Evolutionary conservation across 257 asterid genomes (phyloP), one percentile per base, ranked within the genome.

Genomic region (Penstemon barbatus): DNA sequence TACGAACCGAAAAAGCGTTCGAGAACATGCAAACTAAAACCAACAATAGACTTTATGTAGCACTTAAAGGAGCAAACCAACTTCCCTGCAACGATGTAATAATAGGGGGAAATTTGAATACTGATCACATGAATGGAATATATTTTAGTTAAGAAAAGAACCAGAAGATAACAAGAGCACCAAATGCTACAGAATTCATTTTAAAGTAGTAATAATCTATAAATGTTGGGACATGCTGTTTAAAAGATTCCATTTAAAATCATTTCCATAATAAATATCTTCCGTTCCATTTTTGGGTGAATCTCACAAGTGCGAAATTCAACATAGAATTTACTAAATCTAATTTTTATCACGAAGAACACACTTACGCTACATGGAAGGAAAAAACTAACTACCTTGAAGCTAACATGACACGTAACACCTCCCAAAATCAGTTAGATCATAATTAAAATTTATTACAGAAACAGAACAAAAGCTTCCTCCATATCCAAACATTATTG

Each of bases 391-490:
- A 25, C 33, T 1, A 25, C 60, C 61, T 65, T 39, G 4, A 15
- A 61, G 51, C 18, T 59, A 15, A 41, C 8, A 15, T 3, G 4
- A 61, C 39, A 15, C 7, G 50, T n/a, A 60, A 60, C 49, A 41
- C 38, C 50, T n/a, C 36, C 65, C 50, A 51, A 7, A 1, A 50
- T 51, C 70, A 50, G 37, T 64, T 25, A 25, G 41, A 63, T 46
- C 44, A 25, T 33, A 33, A 33, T 36, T 45, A 65, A 10, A n/a
- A 15, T 65, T 64, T 15, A 18, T 7, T 41, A 66, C 62, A 0
- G 19, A 53, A 66, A 5, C 72, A 68, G 45, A 68, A 42, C 36
- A 48, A 15, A 48, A 64, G 3, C 45, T 40, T 54, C 11, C 60
- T 8, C 63, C 3, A 33, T n/a, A 4, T 55, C n/a, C 2, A 8